Percentiles rank a stretch among this genome's conserved stretches.
These are phyloP conservation scores for Lachnellula subtilissima DNA, from an alignment of 2,329 filamentous ascomycete species.

Conservation along the genomic window DNA sequence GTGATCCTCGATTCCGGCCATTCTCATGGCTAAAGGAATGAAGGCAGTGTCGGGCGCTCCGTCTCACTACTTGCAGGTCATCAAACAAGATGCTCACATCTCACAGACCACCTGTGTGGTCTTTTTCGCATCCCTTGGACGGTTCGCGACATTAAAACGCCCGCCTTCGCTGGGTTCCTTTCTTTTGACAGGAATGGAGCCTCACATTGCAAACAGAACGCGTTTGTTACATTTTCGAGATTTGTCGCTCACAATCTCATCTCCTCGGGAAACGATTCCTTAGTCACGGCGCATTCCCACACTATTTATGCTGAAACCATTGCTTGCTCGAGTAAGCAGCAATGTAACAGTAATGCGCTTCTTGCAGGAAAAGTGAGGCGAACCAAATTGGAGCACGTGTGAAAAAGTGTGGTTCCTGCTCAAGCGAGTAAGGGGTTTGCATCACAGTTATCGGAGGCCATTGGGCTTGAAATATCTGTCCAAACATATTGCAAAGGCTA, in stretches of 20 bases:
- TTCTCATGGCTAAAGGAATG: not conserved
- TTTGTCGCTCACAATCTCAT: not conserved
- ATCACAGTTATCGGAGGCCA: too few relatives aligned
- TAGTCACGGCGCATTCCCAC: not conserved
- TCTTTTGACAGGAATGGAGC: not conserved
- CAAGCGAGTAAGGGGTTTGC: not conserved
- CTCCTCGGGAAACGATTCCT: not conserved
- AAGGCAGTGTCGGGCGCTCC: conserved; percentile 1
- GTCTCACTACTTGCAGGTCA: conserved; percentile 16
- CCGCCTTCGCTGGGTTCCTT: not conserved
- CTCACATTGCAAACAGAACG: not conserved
- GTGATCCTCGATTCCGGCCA: not conserved
- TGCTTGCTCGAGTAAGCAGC: conserved; percentile 7
- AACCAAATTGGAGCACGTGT: conserved; percentile 1
- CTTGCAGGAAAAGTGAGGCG: conserved; percentile 11
- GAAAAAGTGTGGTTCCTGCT: not conserved
- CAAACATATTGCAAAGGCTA: too few relatives aligned
- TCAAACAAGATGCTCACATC: conserved; percentile 11
- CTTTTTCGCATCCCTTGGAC: not conserved
- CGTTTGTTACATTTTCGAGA: not conserved
- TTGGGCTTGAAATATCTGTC: too few relatives aligned
- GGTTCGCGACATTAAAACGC: conserved; percentile 4
- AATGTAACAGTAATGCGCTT: conserved; percentile 4
- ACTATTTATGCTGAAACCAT: not conserved
- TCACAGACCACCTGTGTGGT: conserved; percentile 3